Evolutionary conservation across 495 filamentous ascomycete species (phyloP).

Genomic region (Xylaria venustula): DNA sequence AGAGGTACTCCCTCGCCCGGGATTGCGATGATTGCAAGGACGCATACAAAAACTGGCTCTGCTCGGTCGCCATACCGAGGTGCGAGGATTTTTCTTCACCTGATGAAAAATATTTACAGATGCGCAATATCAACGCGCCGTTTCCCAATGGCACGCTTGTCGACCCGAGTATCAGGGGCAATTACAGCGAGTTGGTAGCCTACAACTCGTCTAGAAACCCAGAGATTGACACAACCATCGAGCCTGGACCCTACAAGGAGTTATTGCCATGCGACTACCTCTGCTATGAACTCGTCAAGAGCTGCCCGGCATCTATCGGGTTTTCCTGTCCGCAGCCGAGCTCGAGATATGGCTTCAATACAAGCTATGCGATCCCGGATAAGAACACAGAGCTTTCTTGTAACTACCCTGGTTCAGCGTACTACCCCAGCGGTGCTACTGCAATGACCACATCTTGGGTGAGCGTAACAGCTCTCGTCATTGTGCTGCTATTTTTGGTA

Average conservation of each 20-base stretch:
- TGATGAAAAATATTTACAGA: constrained; percentile 52
- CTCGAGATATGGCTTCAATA: constrained; percentile 48
- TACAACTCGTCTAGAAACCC: constrained; percentile 62
- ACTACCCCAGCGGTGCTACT: constrained; percentile 27
- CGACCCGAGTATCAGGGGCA: constrained; percentile 26
- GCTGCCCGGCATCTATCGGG: constrained; percentile 74
- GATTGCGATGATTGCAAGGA: constrained; percentile 70
- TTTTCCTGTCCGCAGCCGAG: constrained; percentile 71
- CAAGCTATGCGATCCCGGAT: constrained; percentile 60
- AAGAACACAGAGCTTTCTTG: constrained; percentile 27
- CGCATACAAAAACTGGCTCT: constrained; percentile 93
- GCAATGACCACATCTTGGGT: constrained; percentile 18
- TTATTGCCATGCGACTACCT: constrained; percentile 80
- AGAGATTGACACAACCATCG: constrained; percentile 65
- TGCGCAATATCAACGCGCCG: constrained; percentile 63
- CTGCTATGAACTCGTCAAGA: constrained; percentile 79
- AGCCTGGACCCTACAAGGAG: constrained; percentile 92
- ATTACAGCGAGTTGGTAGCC: constrained; percentile 20
- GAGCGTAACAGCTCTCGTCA: constrained; percentile 13
- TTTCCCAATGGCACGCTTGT: constrained; percentile 67
- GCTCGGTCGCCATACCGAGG: constrained; percentile 85
- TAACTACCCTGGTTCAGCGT: constrained; percentile 48
- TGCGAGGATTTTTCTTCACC: constrained; percentile 75
- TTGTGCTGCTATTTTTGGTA: constrained; percentile 14
- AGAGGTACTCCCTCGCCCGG: constrained; percentile 76